Conservation (phyloP, 805 yeast species). For the Saturnispora besseyi region DNA sequence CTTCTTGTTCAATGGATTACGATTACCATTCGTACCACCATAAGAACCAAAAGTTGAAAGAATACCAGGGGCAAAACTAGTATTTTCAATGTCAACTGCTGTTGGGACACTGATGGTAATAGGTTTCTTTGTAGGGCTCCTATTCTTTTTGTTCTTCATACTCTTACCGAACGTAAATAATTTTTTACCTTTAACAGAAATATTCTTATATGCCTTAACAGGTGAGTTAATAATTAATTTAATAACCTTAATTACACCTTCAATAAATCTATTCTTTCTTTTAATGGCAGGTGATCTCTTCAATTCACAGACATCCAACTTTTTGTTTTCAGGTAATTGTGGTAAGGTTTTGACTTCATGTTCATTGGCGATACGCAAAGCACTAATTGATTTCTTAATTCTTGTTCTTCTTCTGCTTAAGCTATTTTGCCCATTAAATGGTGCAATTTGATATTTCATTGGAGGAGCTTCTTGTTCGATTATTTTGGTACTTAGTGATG, state of each 20-base stretch:
- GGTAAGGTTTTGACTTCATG: not conserved
- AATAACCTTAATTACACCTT: slow-evolving; percentile 12
- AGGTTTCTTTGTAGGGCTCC: not conserved
- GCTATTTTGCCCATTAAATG: slow-evolving; percentile 1
- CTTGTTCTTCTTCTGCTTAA: not conserved
- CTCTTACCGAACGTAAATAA: slow-evolving; percentile 6
- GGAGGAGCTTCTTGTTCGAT: not conserved
- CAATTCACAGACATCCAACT: slow-evolving; percentile 12
- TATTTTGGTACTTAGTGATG: not conserved
- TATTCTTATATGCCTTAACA: slow-evolving; percentile 17
- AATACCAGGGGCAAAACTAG: slow-evolving; percentile 6
- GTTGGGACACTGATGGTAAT: slow-evolving; percentile 6
- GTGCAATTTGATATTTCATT: not conserved
- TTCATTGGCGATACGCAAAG: not conserved
- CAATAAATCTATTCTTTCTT: slow-evolving; percentile 25
- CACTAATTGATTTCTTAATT: not conserved
- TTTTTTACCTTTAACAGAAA: slow-evolving; percentile 12
- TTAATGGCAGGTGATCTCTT: slow-evolving; percentile 27
- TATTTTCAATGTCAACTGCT: slow-evolving; percentile 7
- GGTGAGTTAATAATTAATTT: slow-evolving; percentile 10
- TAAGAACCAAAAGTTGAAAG: slow-evolving; percentile 2
- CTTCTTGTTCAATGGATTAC: not conserved
- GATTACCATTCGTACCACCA: not conserved
- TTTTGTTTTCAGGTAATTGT: not conserved
- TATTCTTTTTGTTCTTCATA: not conserved